A percentile compares a stretch with the other conserved stretches of the same genome.
Evolutionary conservation across 1,139 yeast genomes (phyloP).

Genomic region (Geotrichum histeridarum): DNA sequence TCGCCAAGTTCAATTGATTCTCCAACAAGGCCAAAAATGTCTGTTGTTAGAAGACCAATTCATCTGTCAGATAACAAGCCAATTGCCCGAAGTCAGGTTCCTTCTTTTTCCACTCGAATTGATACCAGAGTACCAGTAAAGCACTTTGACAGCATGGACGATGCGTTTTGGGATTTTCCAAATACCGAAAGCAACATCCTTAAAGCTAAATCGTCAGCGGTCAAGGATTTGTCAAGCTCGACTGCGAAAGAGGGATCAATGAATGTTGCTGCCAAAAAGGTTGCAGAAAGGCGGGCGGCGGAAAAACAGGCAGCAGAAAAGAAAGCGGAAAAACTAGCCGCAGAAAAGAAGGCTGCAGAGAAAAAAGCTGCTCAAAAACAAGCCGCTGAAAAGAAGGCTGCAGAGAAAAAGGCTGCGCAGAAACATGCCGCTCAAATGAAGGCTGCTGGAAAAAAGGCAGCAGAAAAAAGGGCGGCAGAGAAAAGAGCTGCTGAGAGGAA

Average conservation of each 20-base stretch:
- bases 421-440: neutral
- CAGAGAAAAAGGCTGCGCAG: neutral
- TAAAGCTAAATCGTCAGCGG: neutral
- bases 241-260: neutral
- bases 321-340: too few relatives aligned
- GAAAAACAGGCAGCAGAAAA: too few relatives aligned
- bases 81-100: neutral
- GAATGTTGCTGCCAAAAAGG: neutral
- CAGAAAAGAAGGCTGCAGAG: neutral
- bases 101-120: conserved; percentile 6
- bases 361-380: neutral
- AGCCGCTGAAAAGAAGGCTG: neutral
- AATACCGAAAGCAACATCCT: neutral
- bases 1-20: conserved; percentile 3
- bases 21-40: conserved; percentile 4
- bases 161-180: conserved; percentile 20
- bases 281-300: too few relatives aligned
- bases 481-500: neutral
- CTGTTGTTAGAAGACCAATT: conserved; percentile 8
- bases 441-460: neutral
- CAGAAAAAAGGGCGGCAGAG: neutral
- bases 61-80: neutral
- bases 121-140: neutral
- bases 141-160: conserved; percentile 12
- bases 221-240: neutral